These are phyloP conservation scores for Spathaspora gorwiae DNA, from an alignment of 805 yeast genomes.

Conservation along the genomic window DNA sequence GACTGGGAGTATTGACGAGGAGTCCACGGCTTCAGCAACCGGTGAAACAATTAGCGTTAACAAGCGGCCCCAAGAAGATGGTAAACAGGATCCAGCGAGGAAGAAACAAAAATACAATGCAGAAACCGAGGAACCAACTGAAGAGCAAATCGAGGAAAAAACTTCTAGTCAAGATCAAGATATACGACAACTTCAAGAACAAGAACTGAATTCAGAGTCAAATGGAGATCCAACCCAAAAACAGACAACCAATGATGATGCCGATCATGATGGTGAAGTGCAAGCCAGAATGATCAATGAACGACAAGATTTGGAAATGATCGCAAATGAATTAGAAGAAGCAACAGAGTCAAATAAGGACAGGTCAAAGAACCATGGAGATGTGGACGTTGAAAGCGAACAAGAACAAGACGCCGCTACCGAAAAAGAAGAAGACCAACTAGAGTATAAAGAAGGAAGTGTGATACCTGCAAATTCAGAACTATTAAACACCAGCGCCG, in stretches of 20 bases:
- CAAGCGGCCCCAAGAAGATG: too few relatives aligned
- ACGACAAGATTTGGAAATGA: slow-evolving; percentile 23
- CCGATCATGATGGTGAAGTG: neutral
- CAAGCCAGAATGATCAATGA: slow-evolving; percentile 12
- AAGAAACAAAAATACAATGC: too few relatives aligned
- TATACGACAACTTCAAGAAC: too few relatives aligned
- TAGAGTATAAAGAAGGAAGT: slow-evolving; percentile 2
- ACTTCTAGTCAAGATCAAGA: too few relatives aligned
- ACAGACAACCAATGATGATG: neutral
- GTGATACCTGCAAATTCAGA: slow-evolving; percentile 39
- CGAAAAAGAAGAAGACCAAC: neutral
- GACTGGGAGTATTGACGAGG: too few relatives aligned
- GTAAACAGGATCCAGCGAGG: too few relatives aligned
- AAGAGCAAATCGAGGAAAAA: neutral
- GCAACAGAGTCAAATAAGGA: slow-evolving; percentile 21
- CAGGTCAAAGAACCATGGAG: slow-evolving; percentile 2
- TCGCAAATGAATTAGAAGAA: slow-evolving; percentile 28
- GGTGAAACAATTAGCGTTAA: too few relatives aligned
- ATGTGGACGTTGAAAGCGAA: neutral
- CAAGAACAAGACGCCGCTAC: neutral
- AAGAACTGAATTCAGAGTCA: too few relatives aligned
- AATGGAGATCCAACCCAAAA: neutral
- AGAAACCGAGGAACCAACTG: neutral
- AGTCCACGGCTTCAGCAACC: too few relatives aligned
- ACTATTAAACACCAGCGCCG: slow-evolving; percentile 34